Evolutionary conservation across 2,329 filamentous ascomycete species (phyloP).

Genomic region (Fusarium pseudoanthophilum): DNA sequence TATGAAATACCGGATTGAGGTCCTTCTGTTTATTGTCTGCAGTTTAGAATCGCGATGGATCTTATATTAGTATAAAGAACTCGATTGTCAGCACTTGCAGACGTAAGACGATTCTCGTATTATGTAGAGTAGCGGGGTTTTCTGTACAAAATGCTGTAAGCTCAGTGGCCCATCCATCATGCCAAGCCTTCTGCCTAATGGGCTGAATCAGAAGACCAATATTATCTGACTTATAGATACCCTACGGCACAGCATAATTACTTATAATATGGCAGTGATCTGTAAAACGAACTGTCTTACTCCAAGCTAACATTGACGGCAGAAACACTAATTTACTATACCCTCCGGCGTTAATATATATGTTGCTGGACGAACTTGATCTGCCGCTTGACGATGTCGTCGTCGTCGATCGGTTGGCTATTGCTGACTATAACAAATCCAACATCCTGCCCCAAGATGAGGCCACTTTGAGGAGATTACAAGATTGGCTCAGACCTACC

Average conservation of each 20-base stretch:
- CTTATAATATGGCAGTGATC: background rate
- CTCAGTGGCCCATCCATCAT: background rate
- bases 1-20: background rate
- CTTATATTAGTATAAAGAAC: background rate
- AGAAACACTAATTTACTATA: background rate
- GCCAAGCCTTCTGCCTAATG: background rate
- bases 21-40: background rate
- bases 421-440: conserved; percentile 47
- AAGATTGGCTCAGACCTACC: conserved; percentile 25
- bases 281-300: background rate
- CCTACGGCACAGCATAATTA: background rate
- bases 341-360: background rate
- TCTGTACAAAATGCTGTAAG: background rate
- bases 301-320: background rate
- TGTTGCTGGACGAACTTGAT: background rate
- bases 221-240: background rate
- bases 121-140: background rate
- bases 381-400: conserved; percentile 4
- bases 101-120: background rate
- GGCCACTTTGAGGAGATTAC: conserved; percentile 36
- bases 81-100: background rate
- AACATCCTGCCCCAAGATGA: conserved; percentile 45
- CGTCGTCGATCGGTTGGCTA: conserved; percentile 41
- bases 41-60: background rate
- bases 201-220: background rate